phyloP scores from a whole-genome alignment of 768 basidiomycete species.

The Flagelloscypha sp. region DNA sequence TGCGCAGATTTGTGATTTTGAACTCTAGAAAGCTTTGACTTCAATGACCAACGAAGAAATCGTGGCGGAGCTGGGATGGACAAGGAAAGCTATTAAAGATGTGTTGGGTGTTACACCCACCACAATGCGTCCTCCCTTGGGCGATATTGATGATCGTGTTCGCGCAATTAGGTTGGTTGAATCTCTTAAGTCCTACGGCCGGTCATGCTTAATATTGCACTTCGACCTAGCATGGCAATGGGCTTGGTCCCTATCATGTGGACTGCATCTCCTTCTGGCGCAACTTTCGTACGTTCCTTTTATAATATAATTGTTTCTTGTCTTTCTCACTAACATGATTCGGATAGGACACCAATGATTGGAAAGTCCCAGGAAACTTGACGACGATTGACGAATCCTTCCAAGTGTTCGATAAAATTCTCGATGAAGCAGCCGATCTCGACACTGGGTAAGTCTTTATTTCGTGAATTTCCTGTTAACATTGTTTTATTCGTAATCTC shows the following conservation, averaged over 20 bases:
- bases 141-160: slow-evolving; percentile 54
- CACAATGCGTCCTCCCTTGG: slow-evolving; percentile 74
- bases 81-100: slow-evolving; percentile 73
- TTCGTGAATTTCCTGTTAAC: too few relatives aligned
- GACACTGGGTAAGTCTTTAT: slow-evolving; percentile 49
- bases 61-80: slow-evolving; percentile 92
- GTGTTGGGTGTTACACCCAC: slow-evolving; percentile 72
- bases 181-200: too few relatives aligned
- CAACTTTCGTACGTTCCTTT: slow-evolving; percentile 55
- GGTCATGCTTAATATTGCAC: too few relatives aligned
- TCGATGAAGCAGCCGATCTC: slow-evolving; percentile 55
- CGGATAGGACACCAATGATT: slow-evolving; percentile 43
- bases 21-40: slow-evolving; percentile 66
- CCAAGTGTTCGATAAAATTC: slow-evolving; percentile 63
- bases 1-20: too few relatives aligned
- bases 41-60: slow-evolving; percentile 71
- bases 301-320: slow-evolving; percentile 2
- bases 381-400: slow-evolving; percentile 57
- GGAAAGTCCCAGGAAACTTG: slow-evolving; percentile 77
- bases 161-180: slow-evolving; percentile 1
- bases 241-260: slow-evolving; percentile 87
- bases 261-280: slow-evolving; percentile 54
- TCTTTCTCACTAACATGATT: not conserved
- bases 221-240: slow-evolving; percentile 88
- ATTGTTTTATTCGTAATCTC: too few relatives aligned